Evolutionary conservation across 2,329 filamentous ascomycete species (phyloP).

Genomic region (Trichoderma endophyticum): DNA sequence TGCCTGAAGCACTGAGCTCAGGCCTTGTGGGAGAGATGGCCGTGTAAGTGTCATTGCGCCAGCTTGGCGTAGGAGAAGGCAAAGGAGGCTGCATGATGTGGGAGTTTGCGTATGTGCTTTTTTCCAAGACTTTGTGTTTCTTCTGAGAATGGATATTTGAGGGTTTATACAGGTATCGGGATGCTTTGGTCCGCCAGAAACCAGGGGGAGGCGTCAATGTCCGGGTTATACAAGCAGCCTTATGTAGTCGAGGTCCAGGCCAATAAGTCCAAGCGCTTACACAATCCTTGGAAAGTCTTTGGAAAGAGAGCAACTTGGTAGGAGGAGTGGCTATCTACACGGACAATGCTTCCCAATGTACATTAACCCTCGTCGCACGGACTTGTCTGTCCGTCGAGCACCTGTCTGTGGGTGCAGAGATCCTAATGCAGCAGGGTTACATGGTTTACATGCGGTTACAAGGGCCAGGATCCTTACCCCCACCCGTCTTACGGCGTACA

Average conservation of each 20-base stretch:
- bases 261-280: background rate
- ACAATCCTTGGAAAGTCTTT: background rate
- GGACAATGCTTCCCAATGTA: background rate
- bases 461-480: background rate
- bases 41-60: conserved; percentile 5
- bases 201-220: background rate
- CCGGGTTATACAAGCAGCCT: background rate
- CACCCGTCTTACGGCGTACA: background rate
- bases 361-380: background rate
- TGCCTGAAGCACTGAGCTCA: conserved; percentile 11
- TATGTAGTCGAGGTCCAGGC: background rate
- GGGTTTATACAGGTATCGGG: background rate
- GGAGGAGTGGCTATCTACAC: background rate
- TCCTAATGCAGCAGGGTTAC: background rate
- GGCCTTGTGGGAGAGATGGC: conserved; percentile 6
- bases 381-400: background rate
- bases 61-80: conserved; percentile 10
- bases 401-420: background rate
- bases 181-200: background rate
- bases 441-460: background rate
- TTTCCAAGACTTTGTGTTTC: too few species aligned
- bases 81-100: conserved; percentile 6
- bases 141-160: background rate
- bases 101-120: background rate
- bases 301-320: background rate